Conservation (phyloP, 306 rosid genomes). For the Fragaria nilgerrensis region DNA sequence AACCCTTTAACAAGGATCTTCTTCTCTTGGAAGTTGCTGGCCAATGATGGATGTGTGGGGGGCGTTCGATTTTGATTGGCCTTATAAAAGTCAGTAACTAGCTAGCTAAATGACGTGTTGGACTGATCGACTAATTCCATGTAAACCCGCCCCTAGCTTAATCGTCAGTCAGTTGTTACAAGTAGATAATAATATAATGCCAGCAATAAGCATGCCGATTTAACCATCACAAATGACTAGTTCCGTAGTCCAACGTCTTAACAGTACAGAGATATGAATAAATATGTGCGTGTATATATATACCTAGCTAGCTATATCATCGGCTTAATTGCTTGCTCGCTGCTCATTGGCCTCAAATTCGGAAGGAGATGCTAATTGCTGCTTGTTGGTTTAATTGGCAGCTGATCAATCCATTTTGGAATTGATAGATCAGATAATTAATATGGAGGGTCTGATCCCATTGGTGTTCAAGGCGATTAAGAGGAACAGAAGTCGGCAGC, state of each 20-base stretch:
- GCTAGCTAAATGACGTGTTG: not conserved
- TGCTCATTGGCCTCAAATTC: not conserved
- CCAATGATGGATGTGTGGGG: not conserved
- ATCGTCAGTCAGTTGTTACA: not conserved
- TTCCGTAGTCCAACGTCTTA: not conserved
- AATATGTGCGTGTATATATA: not conserved
- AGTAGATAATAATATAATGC: not conserved
- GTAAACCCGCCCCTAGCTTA: not conserved
- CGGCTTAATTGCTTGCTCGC: not conserved
- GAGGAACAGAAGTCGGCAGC: slow-evolving; percentile 16
- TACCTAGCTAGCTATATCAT: not conserved
- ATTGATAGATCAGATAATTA: not conserved
- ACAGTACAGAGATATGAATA: not conserved
- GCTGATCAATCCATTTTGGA: not conserved
- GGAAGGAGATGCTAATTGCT: not conserved
- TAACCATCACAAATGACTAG: not conserved
- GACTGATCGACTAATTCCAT: not conserved
- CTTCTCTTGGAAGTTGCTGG: not conserved
- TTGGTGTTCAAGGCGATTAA: slow-evolving; percentile 38
- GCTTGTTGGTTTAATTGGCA: not conserved
- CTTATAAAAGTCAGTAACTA: not conserved
- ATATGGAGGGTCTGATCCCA: slow-evolving; percentile 43
- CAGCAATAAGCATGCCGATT: not conserved
- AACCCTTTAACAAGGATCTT: not conserved
- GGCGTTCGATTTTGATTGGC: not conserved